Percentiles rank a stretch among this genome's conserved stretches.
These are phyloP conservation scores for Rubus parviflorus DNA, from an alignment of 306 rosid genomes.

Conservation along the genomic window DNA sequence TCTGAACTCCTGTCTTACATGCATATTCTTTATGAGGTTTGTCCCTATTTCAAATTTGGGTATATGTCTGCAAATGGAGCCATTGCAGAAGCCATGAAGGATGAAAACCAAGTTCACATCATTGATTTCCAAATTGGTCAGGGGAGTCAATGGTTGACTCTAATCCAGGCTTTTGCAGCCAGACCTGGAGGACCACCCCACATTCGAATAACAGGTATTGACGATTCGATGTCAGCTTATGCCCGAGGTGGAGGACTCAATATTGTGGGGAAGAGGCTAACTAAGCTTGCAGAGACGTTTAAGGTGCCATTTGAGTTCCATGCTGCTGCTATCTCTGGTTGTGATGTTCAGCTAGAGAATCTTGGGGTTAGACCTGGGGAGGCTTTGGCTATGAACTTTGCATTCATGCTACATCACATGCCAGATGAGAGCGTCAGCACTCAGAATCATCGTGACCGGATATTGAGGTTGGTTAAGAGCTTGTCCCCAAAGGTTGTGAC, in stretches of 20 bases:
- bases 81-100: slow-evolving; percentile 96
- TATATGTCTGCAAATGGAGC: slow-evolving; percentile 99
- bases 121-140: slow-evolving; percentile 91
- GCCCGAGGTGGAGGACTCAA: slow-evolving; percentile 90
- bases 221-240: slow-evolving; percentile 75
- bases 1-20: slow-evolving; percentile 74
- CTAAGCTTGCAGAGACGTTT: slow-evolving; percentile 62
- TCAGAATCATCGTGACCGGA: slow-evolving; percentile 74
- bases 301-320: slow-evolving; percentile 89
- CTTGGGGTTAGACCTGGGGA: slow-evolving; percentile 63
- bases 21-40: slow-evolving; percentile 88
- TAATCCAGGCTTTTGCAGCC: slow-evolving; percentile 95
- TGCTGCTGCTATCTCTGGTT: slow-evolving; percentile 72
- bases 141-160: slow-evolving; percentile 94
- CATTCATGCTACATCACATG: slow-evolving; percentile 92
- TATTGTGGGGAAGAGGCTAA: slow-evolving; percentile 73
- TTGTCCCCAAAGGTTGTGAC: slow-evolving; percentile 92
- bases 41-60: slow-evolving; percentile 94
- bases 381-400: slow-evolving; percentile 87
- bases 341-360: slow-evolving; percentile 59
- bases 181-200: slow-evolving; percentile 99
- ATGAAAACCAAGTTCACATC: slow-evolving; percentile 78
- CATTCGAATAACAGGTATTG: slow-evolving; percentile 89
- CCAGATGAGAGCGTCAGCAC: slow-evolving; percentile 96
- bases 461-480: slow-evolving; percentile 78